Evolutionary conservation across 345 rosid species (phyloP), one percentile per base, ranked within the genome.

Genomic region (Aethionema arabicum): DNA sequence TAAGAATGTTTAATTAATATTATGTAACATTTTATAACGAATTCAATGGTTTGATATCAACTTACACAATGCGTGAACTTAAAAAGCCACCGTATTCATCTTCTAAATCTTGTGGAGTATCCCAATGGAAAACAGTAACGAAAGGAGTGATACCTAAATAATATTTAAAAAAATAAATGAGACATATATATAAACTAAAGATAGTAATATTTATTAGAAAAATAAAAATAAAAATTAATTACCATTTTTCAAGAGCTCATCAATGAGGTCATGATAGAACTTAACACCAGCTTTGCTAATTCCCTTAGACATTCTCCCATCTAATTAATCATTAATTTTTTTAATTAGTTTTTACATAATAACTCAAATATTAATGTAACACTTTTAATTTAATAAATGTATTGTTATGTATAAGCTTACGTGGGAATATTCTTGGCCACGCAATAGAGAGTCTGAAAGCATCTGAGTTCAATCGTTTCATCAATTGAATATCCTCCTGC

Each of bases 191-290:
- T n/a, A n/a, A n/a, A n/a, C n/a, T n/a, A n/a, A n/a, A n/a, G n/a
- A n/a, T n/a, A n/a, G n/a, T n/a, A n/a, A n/a, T n/a, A n/a, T n/a
- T n/a, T n/a, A n/a, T n/a, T 9, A 42, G 4, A 12, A 1, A 3
- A 11, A 42, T 42, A 11, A 4, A 42, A 42, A 42, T 6, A 42
- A 6, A 11, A 48, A 21, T 2, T 47, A 7, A 8, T 10, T 27
- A 77, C 82, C 81, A 53, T 69, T 72, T 1, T 63, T 59, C 4
- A 74, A 36, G 50, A 77, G 81, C 32, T 50, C 67, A 46, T 77
- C 46, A 45, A 80, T 77, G 61, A 80, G 79, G 41, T 77, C 71
- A 10, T 72, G 76, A 79, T 80, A 77, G 74, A 68, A 80, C 5
- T 65, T 40, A 16, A 80, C 59, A 4, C 82, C 85, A 6, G 45